These are phyloP conservation scores for Suhomyces guaymorum DNA, from an alignment of 1,139 yeast species.

Conservation along the genomic window DNA sequence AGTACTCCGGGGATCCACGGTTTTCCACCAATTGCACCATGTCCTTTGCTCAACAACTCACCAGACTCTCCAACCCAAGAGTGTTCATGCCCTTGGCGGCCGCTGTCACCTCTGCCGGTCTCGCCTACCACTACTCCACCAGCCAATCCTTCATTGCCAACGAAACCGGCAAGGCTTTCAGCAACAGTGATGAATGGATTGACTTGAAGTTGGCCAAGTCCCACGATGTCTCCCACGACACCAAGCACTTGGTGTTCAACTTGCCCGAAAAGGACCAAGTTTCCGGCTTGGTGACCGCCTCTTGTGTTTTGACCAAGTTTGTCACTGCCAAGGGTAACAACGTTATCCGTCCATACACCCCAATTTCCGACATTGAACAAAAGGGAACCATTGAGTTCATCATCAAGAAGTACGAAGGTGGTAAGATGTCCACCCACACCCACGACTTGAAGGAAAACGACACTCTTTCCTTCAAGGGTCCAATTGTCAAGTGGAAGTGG, in stretches of 20 bases:
- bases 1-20: neutral
- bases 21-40: constrained; percentile 7
- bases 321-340: constrained; percentile 82
- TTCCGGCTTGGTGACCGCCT: constrained; percentile 81
- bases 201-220: constrained; percentile 69
- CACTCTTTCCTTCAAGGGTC: constrained; percentile 90
- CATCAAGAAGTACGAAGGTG: constrained; percentile 80
- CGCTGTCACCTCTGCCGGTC: constrained; percentile 54
- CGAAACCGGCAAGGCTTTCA: constrained; percentile 58
- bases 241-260: constrained; percentile 70
- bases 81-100: constrained; percentile 37
- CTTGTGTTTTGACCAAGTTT: constrained; percentile 76
- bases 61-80: constrained; percentile 28
- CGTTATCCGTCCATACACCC: constrained; percentile 97
- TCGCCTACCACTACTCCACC: constrained; percentile 46
- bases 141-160: constrained; percentile 34
- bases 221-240: constrained; percentile 59
- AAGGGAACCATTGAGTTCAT: constrained; percentile 79
- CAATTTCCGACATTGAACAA: constrained; percentile 68
- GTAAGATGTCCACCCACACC: constrained; percentile 81
- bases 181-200: constrained; percentile 75
- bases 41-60: constrained; percentile 21
- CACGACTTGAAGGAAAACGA: constrained; percentile 74
- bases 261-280: constrained; percentile 67
- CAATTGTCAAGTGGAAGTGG: constrained; percentile 91